phyloP scores from a whole-genome alignment of 2,329 filamentous ascomycete species.

The Colletotrichum tamarilloi region DNA sequence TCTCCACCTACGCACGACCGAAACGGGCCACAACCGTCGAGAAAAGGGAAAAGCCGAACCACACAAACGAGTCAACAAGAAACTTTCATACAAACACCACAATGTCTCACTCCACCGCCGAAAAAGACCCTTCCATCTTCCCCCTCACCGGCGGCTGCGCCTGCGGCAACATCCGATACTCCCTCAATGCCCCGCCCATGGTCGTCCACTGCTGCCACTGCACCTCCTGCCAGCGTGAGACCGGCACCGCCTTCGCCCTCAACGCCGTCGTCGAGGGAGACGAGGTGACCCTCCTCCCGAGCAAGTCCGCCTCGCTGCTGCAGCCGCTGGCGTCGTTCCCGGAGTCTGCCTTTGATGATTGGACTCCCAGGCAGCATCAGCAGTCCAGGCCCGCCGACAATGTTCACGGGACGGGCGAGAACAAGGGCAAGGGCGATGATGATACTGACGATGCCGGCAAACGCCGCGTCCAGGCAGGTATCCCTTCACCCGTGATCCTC shows the following conservation, averaged over 20 bases:
- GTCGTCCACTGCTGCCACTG: constrained; percentile 60
- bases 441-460: background rate
- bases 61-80: background rate
- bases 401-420: background rate
- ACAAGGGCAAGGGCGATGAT: background rate
- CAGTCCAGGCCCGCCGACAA: background rate
- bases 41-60: background rate
- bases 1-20: constrained; percentile 13
- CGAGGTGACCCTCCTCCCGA: constrained; percentile 46
- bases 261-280: constrained; percentile 56
- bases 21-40: background rate
- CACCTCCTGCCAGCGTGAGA: constrained; percentile 57
- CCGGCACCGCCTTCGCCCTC: constrained; percentile 51
- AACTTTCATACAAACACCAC: background rate
- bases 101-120: constrained; percentile 26
- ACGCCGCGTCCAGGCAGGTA: background rate
- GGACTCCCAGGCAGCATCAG: constrained; percentile 10
- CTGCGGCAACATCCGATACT: constrained; percentile 76
- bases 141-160: constrained; percentile 65
- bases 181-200: constrained; percentile 66
- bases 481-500: constrained; percentile 37
- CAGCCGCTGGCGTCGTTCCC: constrained; percentile 21
- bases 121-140: constrained; percentile 25
- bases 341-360: constrained; percentile 6
- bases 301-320: constrained; percentile 35